phyloP scores from a whole-genome alignment of 2,329 filamentous ascomycete genomes.

The Pseudodiploospora longispora region DNA sequence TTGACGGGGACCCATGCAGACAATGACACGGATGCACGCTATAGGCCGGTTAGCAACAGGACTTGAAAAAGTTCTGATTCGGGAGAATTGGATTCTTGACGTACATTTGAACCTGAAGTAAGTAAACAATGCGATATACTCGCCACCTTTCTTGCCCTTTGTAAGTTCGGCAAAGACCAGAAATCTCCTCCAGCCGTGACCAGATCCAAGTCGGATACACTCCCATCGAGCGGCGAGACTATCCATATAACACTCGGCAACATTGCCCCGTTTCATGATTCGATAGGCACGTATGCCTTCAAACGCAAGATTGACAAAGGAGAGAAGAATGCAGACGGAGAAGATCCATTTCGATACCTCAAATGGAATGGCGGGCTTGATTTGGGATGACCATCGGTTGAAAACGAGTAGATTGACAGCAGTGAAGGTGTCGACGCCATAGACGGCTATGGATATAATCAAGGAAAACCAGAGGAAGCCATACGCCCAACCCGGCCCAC shows the following conservation, averaged over 20 bases:
- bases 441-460: conserved; percentile 72
- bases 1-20: conserved; percentile 89
- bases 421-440: conserved; percentile 85
- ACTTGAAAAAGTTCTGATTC: too few species aligned
- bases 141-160: conserved; percentile 81
- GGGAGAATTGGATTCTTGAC: conserved; percentile 13
- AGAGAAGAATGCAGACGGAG: conserved; percentile 82
- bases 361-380: conserved; percentile 70
- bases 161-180: conserved; percentile 88
- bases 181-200: conserved; percentile 80
- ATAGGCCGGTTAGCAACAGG: conserved; percentile 8
- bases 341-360: conserved; percentile 91
- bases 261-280: conserved; percentile 75
- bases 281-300: conserved; percentile 73
- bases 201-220: conserved; percentile 65
- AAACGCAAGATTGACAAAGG: conserved; percentile 71
- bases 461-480: conserved; percentile 76
- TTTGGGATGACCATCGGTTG: conserved; percentile 78
- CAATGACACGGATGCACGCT: conserved; percentile 81
- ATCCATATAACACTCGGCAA: conserved; percentile 88
- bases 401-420: conserved; percentile 86
- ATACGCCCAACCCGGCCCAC: conserved; percentile 72
- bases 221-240: conserved; percentile 77
- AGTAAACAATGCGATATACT: conserved; percentile 84
- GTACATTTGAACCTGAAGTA: conserved; percentile 69